These are phyloP conservation scores for Cytidiella melzeri DNA, from an alignment of 768 basidiomycete genomes.

Conservation along the genomic window DNA sequence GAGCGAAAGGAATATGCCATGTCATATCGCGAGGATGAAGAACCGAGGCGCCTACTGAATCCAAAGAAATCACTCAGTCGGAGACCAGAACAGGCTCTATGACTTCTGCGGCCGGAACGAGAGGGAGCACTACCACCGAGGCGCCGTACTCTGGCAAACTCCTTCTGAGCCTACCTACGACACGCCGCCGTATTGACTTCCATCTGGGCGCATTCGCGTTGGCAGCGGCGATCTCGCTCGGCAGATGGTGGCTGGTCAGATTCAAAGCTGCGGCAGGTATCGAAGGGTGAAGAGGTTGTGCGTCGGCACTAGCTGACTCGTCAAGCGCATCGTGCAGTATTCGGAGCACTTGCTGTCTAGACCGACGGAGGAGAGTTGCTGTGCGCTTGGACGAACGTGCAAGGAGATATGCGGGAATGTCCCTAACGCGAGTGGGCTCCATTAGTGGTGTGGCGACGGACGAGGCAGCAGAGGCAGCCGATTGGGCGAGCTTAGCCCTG, in stretches of 20 bases:
- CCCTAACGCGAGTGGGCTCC: not conserved
- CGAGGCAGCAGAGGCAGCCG: not conserved
- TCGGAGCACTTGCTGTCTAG: slow-evolving; percentile 4
- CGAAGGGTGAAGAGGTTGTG: not conserved
- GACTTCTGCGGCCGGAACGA: too few relatives aligned
- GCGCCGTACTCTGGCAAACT: slow-evolving; percentile 4
- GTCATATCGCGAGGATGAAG: too few relatives aligned
- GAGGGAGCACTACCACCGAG: too few relatives aligned
- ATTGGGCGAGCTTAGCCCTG: not conserved
- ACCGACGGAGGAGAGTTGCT: slow-evolving; percentile 6
- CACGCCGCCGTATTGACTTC: slow-evolving; percentile 3
- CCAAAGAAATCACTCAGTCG: too few relatives aligned
- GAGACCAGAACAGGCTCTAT: too few relatives aligned
- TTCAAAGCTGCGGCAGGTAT: not conserved
- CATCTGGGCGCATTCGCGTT: not conserved
- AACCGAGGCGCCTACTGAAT: too few relatives aligned
- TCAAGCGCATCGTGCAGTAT: slow-evolving; percentile 6
- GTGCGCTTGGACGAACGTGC: not conserved
- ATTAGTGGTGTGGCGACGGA: not conserved
- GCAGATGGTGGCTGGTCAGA: too few relatives aligned
- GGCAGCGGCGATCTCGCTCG: not conserved
- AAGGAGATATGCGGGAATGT: slow-evolving; percentile 1
- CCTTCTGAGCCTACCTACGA: slow-evolving; percentile 2
- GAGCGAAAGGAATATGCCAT: too few relatives aligned
- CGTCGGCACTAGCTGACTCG: not conserved